Conservation (phyloP, 495 filamentous ascomycete genomes). For the Penicillium riverlandense region DNA sequence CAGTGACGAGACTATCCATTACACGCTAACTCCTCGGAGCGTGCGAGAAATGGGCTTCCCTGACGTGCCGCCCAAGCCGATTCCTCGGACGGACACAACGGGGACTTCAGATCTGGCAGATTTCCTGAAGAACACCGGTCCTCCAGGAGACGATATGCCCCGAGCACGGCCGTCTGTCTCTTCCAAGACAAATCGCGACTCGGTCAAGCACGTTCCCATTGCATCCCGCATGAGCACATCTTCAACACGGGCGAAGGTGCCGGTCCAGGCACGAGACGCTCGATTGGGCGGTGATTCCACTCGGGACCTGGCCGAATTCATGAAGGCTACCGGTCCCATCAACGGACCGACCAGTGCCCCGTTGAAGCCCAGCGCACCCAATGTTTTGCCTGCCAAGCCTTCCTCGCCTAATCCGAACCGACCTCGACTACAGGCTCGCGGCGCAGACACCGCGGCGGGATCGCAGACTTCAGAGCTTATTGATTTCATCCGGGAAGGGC, state of each 20-base stretch:
- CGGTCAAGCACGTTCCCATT: slow-evolving; percentile 23
- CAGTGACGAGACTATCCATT: slow-evolving; percentile 87
- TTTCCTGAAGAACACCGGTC: slow-evolving; percentile 28
- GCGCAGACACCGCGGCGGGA: slow-evolving; percentile 54
- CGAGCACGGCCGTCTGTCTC: slow-evolving; percentile 18
- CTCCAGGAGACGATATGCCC: slow-evolving; percentile 18
- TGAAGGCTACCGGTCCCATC: slow-evolving; percentile 69
- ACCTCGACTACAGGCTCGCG: slow-evolving; percentile 60
- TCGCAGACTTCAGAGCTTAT: slow-evolving; percentile 68
- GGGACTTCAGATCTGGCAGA: slow-evolving; percentile 32
- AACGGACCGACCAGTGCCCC: not conserved
- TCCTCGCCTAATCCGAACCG: slow-evolving; percentile 12
- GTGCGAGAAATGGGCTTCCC: slow-evolving; percentile 74
- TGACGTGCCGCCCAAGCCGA: slow-evolving; percentile 29
- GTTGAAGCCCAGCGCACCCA: not conserved
- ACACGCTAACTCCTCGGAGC: slow-evolving; percentile 81
- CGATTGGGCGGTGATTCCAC: slow-evolving; percentile 55
- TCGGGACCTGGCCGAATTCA: slow-evolving; percentile 77
- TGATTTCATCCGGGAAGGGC: slow-evolving; percentile 86
- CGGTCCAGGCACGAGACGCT: slow-evolving; percentile 58
- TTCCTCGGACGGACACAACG: slow-evolving; percentile 25
- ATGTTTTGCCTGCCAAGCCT: not conserved
- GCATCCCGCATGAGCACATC: slow-evolving; percentile 18
- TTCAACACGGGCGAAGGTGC: slow-evolving; percentile 18
- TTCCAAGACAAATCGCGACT: slow-evolving; percentile 12